Evolutionary conservation across 768 basidiomycete species (phyloP).

Genomic region (Naganishia randhawae): DNA sequence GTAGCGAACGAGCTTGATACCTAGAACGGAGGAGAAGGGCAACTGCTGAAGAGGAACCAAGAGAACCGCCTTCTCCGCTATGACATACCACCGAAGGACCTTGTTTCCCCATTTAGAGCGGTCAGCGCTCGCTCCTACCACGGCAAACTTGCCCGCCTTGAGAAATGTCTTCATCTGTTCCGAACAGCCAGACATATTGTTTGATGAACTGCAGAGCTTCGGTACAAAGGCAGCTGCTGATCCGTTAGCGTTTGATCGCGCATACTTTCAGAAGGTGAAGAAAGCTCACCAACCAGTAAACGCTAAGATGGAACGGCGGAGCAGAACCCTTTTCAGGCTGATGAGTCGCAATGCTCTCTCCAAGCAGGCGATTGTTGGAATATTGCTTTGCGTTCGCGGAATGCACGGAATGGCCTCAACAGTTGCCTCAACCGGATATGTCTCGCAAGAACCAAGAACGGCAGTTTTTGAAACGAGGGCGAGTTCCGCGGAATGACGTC

Average conservation of each 20-base stretch:
- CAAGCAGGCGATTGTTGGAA: neutral
- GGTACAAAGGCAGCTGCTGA: too few relatives aligned
- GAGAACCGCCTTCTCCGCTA: neutral
- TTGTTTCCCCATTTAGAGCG: slow-evolving; percentile 29
- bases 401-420: neutral
- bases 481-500: neutral
- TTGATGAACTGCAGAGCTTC: neutral
- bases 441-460: neutral
- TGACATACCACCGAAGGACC: slow-evolving; percentile 38
- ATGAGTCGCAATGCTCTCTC: neutral
- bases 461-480: neutral
- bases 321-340: too few relatives aligned
- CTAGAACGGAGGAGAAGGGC: slow-evolving; percentile 13
- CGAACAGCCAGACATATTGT: slow-evolving; percentile 22
- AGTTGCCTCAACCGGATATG: neutral
- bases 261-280: too few relatives aligned
- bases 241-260: too few relatives aligned
- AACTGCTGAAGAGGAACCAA: neutral
- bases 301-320: too few relatives aligned
- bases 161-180: slow-evolving; percentile 43
- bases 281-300: too few relatives aligned
- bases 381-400: too few relatives aligned
- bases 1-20: slow-evolving; percentile 34
- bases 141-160: slow-evolving; percentile 37
- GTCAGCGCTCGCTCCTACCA: slow-evolving; percentile 42